Conservation (phyloP, 192 early-diverging fungal genomes). For the Backusella liffmaniae region DNA sequence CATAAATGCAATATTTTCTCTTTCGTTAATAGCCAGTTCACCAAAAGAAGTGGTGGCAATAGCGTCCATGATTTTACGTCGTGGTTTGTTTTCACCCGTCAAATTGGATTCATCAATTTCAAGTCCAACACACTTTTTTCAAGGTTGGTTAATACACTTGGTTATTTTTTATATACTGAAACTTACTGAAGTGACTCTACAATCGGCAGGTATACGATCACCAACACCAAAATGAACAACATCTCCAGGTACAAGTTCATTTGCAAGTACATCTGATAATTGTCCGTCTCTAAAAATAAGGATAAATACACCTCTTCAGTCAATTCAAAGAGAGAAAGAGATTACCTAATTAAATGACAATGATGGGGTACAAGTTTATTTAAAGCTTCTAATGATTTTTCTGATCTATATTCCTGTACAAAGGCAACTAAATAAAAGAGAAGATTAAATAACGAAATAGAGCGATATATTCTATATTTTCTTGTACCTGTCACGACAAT, state of each 20-base stretch:
- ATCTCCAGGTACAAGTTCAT: constrained; percentile 90
- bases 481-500: constrained; percentile 70
- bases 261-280: constrained; percentile 62
- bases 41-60: constrained; percentile 40
- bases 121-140: constrained; percentile 62
- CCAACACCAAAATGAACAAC: constrained; percentile 83
- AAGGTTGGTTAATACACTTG: neutral
- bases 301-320: neutral
- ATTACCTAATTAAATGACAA: constrained; percentile 77
- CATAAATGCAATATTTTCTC: constrained; percentile 93
- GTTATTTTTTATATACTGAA: no score
- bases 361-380: constrained; percentile 86
- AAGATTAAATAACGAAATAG: no score
- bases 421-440: constrained; percentile 59
- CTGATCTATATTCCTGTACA: constrained; percentile 85
- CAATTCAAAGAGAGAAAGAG: no score
- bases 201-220: constrained; percentile 93
- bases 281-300: constrained; percentile 53
- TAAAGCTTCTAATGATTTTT: constrained; percentile 81
- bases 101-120: constrained; percentile 92
- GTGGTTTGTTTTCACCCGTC: constrained; percentile 85
- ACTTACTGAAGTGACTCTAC: constrained; percentile 68
- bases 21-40: constrained; percentile 65
- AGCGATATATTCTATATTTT: no score
- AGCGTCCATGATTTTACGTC: constrained; percentile 61